Percentiles rank a stretch among this genome's conserved stretches.
Evolutionary conservation across 225 moss, liverwort and hornwort species (phyloP).

Genomic region (Polytrichum commune): DNA sequence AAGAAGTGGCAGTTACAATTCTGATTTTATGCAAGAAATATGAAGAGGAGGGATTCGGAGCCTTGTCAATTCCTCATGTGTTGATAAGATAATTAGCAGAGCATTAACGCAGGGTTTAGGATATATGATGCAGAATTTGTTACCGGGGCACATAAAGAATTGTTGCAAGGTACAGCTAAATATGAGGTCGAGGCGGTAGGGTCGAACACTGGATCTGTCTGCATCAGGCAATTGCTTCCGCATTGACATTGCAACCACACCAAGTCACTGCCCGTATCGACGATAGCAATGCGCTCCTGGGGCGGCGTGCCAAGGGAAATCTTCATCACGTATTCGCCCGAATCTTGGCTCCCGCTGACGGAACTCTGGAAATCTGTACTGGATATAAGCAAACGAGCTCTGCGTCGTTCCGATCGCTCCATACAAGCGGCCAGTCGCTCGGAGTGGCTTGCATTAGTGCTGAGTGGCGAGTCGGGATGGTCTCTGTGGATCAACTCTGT

Average conservation of each 20-base stretch:
- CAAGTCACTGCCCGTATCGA: conserved; percentile 6
- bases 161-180: background rate
- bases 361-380: background rate
- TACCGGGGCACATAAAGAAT: background rate
- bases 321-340: background rate
- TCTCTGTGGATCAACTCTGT: background rate
- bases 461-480: background rate
- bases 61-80: too few species aligned
- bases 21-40: background rate
- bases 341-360: background rate
- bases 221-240: background rate
- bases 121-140: background rate
- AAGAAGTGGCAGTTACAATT: background rate
- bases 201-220: background rate
- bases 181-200: background rate
- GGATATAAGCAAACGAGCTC: background rate
- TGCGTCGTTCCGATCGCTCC: background rate
- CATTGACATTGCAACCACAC: background rate
- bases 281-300: background rate
- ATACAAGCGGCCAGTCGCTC: background rate
- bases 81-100: too few species aligned
- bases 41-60: background rate
- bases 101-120: too few species aligned
- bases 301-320: background rate
- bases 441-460: background rate